Percentiles rank a stretch among this genome's conserved stretches.
Evolutionary conservation across 768 basidiomycete genomes (phyloP).

Genomic region (Sporobolomyces phaffii): DNA sequence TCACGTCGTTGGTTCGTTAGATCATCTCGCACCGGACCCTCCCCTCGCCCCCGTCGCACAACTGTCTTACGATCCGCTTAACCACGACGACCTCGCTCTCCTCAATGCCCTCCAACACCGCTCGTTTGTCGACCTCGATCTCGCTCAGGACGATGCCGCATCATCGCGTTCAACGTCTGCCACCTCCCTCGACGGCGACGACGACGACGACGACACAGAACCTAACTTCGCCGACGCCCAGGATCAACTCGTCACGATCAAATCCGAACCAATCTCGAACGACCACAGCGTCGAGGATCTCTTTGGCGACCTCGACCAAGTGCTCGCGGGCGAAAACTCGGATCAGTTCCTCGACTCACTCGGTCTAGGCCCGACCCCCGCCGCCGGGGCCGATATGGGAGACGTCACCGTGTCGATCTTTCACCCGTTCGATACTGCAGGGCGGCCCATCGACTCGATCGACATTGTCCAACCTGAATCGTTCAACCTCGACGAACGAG

Average conservation of each 20-base stretch:
- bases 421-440: slow-evolving; percentile 24
- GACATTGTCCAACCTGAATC: slow-evolving; percentile 4
- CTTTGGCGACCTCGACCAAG: background rate
- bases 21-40: background rate
- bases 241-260: background rate
- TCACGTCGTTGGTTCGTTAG: background rate
- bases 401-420: slow-evolving; percentile 25
- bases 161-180: background rate
- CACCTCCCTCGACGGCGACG: background rate
- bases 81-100: slow-evolving; percentile 1
- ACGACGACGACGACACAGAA: background rate
- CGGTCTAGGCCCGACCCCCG: background rate
- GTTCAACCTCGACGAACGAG: background rate
- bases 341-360: slow-evolving; percentile 23
- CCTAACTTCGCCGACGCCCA: too few species aligned
- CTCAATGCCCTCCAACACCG: background rate
- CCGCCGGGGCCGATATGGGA: background rate
- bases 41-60: slow-evolving; percentile 1
- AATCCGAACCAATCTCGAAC: background rate
- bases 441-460: slow-evolving; percentile 6
- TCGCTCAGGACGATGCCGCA: background rate
- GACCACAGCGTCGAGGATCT: background rate
- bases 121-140: slow-evolving; percentile 3
- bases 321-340: background rate
- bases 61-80: slow-evolving; percentile 18